phyloP scores from a whole-genome alignment of 2,329 filamentous ascomycete species.

The Ampelomyces quisqualis region DNA sequence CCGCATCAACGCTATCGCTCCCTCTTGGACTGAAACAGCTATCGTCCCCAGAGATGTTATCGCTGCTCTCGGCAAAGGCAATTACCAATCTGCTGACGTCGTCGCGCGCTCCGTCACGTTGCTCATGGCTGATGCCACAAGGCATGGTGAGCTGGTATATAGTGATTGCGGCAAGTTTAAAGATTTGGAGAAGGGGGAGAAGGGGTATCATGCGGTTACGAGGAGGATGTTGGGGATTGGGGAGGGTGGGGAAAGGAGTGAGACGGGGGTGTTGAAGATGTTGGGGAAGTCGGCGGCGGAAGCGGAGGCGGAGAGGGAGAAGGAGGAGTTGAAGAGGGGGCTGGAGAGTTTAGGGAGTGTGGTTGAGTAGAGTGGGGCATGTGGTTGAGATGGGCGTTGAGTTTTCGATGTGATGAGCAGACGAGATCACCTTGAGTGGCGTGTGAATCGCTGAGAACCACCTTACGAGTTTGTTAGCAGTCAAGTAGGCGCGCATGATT shows the following conservation, averaged over 20 bases:
- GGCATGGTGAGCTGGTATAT: conserved; percentile 33
- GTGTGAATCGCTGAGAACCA: too few species aligned
- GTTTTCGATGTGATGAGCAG: too few species aligned
- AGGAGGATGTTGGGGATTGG: conserved; percentile 19
- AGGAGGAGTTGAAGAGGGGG: background rate
- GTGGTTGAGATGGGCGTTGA: too few species aligned
- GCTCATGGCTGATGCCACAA: conserved; percentile 31
- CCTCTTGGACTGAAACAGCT: conserved; percentile 35
- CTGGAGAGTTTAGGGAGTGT: too few species aligned
- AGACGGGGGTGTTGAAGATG: conserved; percentile 8
- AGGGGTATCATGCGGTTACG: conserved; percentile 20
- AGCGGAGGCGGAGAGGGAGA: conserved; percentile 4
- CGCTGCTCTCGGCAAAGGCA: conserved; percentile 16
- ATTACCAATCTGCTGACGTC: conserved; percentile 25
- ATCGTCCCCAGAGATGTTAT: conserved; percentile 20
- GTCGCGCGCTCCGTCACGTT: conserved; percentile 25
- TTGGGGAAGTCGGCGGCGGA: background rate
- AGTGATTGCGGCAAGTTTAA: conserved; percentile 24
- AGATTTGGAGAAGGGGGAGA: conserved; percentile 34
- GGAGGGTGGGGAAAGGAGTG: conserved; percentile 4
- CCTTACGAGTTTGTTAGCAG: too few species aligned
- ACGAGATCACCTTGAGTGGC: too few species aligned
- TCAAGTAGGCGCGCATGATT: too few species aligned
- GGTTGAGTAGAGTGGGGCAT: too few species aligned
- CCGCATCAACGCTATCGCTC: conserved; percentile 38